These are phyloP conservation scores for Phialophora macrospora DNA, from an alignment of 2,329 filamentous ascomycete species.

Conservation along the genomic window DNA sequence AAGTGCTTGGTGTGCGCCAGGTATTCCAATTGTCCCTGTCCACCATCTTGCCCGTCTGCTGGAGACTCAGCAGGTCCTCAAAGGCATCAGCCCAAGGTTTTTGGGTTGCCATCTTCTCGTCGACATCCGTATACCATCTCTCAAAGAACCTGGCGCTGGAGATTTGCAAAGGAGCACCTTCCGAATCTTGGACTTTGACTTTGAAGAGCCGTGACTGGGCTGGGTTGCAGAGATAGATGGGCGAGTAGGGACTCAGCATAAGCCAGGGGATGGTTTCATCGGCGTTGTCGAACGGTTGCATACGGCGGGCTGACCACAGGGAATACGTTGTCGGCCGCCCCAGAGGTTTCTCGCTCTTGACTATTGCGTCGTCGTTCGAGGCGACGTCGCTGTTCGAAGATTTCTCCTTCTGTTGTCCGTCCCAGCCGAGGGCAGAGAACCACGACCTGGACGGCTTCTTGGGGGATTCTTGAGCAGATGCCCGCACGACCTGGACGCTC, in stretches of 20 bases:
- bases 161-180: slow-evolving; percentile 30
- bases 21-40: slow-evolving; percentile 41
- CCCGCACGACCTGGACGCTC: slow-evolving; percentile 16
- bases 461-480: slow-evolving; percentile 1
- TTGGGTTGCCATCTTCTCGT: slow-evolving; percentile 44
- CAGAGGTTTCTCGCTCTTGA: neutral
- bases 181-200: slow-evolving; percentile 32
- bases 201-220: slow-evolving; percentile 31
- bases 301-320: slow-evolving; percentile 22
- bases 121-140: slow-evolving; percentile 39
- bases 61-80: slow-evolving; percentile 61
- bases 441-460: slow-evolving; percentile 20
- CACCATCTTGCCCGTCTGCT: slow-evolving; percentile 52
- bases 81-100: slow-evolving; percentile 62
- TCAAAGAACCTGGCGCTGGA: slow-evolving; percentile 33
- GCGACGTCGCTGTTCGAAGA: neutral
- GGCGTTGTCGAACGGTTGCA: slow-evolving; percentile 44
- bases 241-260: slow-evolving; percentile 60
- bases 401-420: slow-evolving; percentile 27
- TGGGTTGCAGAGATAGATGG: slow-evolving; percentile 45
- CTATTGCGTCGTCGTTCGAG: neutral
- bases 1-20: slow-evolving; percentile 43
- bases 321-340: slow-evolving; percentile 26
- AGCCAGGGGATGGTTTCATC: slow-evolving; percentile 49
- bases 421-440: slow-evolving; percentile 33